Conservation (phyloP, 352 stramenopile genomes). For the Elongisporangium prolatum region DNA sequence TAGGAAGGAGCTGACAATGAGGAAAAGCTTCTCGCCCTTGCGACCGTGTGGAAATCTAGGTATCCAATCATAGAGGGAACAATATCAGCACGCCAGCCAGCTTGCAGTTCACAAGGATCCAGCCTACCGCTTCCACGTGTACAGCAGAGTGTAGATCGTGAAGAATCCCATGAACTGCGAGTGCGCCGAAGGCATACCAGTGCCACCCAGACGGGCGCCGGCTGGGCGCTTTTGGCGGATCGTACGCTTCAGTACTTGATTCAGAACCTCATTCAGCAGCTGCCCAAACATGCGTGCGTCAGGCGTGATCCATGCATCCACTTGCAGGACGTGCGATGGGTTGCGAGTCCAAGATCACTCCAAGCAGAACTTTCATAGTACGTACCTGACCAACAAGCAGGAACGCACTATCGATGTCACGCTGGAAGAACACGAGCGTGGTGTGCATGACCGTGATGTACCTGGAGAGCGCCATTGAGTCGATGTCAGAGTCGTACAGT, state of each 20-base stretch:
- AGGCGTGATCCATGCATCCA: neutral
- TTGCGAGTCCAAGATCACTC: neutral
- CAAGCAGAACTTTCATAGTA: neutral
- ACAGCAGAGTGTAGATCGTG: conserved; percentile 35
- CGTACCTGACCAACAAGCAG: conserved; percentile 41
- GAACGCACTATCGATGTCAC: conserved; percentile 38
- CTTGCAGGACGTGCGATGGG: neutral
- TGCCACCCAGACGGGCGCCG: conserved; percentile 36
- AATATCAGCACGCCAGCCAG: conserved; percentile 7
- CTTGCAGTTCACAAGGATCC: neutral
- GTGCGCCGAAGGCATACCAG: conserved; percentile 53
- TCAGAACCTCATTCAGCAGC: conserved; percentile 42
- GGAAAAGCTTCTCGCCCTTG: conserved; percentile 30
- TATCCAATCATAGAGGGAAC: conserved; percentile 9
- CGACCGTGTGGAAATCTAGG: conserved; percentile 25
- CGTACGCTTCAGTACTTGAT: conserved; percentile 50
- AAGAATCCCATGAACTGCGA: conserved; percentile 61
- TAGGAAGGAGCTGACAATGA: conserved; percentile 23
- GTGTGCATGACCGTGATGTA: conserved; percentile 70
- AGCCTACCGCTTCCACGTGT: conserved; percentile 30
- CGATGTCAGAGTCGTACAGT: neutral
- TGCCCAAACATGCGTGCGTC: conserved; percentile 8
- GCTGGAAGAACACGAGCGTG: conserved; percentile 53
- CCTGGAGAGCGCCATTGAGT: conserved; percentile 9
- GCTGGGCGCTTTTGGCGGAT: conserved; percentile 46